A percentile compares a stretch with the other conserved stretches of the same genome.
phyloP scores from a whole-genome alignment of 352 stramenopile genomes.

The Pseudoperonospora humuli region DNA sequence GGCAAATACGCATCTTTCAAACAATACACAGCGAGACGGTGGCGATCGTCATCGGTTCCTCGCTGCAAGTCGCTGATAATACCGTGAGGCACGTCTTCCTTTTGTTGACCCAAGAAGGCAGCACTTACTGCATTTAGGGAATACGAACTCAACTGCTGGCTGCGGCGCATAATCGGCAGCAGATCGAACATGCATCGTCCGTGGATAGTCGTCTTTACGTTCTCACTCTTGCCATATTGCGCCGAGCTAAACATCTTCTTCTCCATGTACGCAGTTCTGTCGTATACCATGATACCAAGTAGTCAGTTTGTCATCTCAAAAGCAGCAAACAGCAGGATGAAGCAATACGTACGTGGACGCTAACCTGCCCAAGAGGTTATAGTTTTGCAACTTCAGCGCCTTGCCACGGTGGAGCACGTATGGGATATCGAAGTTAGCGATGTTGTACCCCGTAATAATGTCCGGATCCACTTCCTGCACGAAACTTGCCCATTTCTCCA shows the following conservation, averaged over 20 bases:
- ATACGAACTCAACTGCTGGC: conserved; percentile 99
- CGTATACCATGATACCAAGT: neutral
- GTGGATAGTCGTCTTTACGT: conserved; percentile 97
- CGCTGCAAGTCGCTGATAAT: conserved; percentile 95
- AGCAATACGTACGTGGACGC: conserved; percentile 57
- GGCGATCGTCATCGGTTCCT: conserved; percentile 95
- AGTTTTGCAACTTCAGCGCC: conserved; percentile 75
- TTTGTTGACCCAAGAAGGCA: conserved; percentile 97
- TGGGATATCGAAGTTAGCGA: conserved; percentile 99
- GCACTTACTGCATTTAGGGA: conserved; percentile 98
- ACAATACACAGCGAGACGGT: conserved; percentile 98
- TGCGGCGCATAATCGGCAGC: conserved; percentile 98
- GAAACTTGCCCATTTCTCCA: conserved; percentile 97
- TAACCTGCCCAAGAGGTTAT: conserved; percentile 83
- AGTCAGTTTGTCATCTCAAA: conserved; percentile 4
- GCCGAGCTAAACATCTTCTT: conserved; percentile 98
- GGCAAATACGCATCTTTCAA: conserved; percentile 98
- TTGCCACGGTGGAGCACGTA: conserved; percentile 99
- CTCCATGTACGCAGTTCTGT: conserved; percentile 84
- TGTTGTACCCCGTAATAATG: conserved; percentile 99
- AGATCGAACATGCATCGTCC: conserved; percentile 98
- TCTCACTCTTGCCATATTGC: conserved; percentile 96
- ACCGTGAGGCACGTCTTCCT: conserved; percentile 99
- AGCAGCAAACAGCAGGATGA: neutral
- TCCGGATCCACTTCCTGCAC: conserved; percentile 94